Conservation (phyloP, 1,139 yeast genomes). For the Blastobotrys arbuscula region DNA sequence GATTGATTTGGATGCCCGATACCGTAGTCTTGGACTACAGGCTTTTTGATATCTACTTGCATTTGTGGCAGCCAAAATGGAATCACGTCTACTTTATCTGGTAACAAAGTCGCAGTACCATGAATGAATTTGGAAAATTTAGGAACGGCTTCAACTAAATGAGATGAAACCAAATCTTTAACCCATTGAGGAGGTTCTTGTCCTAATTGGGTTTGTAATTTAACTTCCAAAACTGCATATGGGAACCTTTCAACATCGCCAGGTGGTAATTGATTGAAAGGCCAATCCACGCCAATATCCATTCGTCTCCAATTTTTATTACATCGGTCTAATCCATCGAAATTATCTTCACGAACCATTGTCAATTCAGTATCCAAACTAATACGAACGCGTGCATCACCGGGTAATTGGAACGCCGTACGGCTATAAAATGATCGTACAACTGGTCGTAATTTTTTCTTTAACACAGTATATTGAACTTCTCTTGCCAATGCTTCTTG, state of each 20-base stretch:
- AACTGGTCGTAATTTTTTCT: constrained; percentile 83
- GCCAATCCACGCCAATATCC: constrained; percentile 97
- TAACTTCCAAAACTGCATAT: constrained; percentile 94
- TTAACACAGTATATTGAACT: constrained; percentile 81
- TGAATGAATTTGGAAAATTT: constrained; percentile 95
- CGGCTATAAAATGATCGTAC: constrained; percentile 94
- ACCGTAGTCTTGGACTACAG: constrained; percentile 65
- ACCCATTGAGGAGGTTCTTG: constrained; percentile 99
- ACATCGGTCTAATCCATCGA: constrained; percentile 88
- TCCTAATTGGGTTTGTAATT: constrained; percentile 93
- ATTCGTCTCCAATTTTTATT: constrained; percentile 94
- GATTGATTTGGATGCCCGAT: constrained; percentile 46
- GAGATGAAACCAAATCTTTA: constrained; percentile 82
- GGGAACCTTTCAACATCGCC: constrained; percentile 90
- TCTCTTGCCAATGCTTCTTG: constrained; percentile 89
- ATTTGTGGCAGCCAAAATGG: constrained; percentile 99
- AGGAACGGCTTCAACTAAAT: constrained; percentile 95
- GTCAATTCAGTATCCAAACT: constrained; percentile 92
- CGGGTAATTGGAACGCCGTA: constrained; percentile 98
- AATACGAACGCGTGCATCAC: constrained; percentile 97
- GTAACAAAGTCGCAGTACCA: constrained; percentile 84
- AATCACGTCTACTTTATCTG: constrained; percentile 72
- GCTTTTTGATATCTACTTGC: constrained; percentile 92
- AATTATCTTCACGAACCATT: constrained; percentile 95
- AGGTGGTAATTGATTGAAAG: constrained; percentile 78